Base-by-base conservation (phyloP, 371 early-diverging fungal genomes). In the Mucor circinelloides region DNA sequence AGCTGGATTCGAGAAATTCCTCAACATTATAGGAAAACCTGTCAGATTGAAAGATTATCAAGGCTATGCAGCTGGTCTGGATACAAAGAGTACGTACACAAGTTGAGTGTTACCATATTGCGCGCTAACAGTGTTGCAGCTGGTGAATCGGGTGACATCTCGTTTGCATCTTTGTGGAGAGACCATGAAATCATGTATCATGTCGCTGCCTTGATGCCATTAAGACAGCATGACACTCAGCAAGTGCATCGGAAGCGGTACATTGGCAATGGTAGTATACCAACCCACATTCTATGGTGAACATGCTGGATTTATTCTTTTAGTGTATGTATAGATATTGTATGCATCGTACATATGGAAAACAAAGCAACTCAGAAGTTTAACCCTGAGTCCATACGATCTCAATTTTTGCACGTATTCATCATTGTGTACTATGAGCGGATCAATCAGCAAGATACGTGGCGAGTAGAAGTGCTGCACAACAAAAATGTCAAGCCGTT, bases 181-280 rank as follows among this genome's bases (percentile, higher is more conserved):
- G 92, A 88, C 6, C 92, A 88, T 71, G 93, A 94, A 69, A 87
- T 95, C 68, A 93, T 94, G 92, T 95, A 91, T 71, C 96, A 95
- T 70, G 91, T 93, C 6, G 87, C 93, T 15, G 89, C 94, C 1
- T 67, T 93, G 19, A 83, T 95, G 58, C 96, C 96, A 2, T 86
- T 71, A 73, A 85, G 84, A 62, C 76, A 79, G 6, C 80, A 80
- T 9, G 94, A 94, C 71, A 74, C 74, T 27, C 94, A 94, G 54
- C 94, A 94, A 75, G 81, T 94, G 21, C 92, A 93, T 68, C 83
- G 92, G 15, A 95, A 95, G 72, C 81, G 94, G 17, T 93, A 94
- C 70, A 90, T 95, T 44, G 95, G 95, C 59, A 95, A 95, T 76
- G 93, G 82, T 83, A 82, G 9, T 32, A 17, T 4, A 17, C 40